Evolutionary conservation across 805 yeast species (phyloP).

Genomic region (Schizosaccharomyces lindneri): DNA sequence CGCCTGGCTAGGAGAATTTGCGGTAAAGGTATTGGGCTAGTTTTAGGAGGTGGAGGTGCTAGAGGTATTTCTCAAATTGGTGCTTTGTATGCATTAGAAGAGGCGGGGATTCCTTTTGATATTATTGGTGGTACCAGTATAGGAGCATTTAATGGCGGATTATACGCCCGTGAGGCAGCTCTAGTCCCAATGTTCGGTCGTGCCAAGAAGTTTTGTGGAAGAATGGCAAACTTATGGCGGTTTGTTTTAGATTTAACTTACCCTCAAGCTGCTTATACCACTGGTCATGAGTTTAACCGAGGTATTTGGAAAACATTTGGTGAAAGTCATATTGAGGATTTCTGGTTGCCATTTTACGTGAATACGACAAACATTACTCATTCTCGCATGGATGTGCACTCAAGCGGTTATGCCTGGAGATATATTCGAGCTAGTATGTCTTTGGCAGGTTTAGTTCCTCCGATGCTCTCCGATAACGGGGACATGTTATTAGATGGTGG

Average conservation of each 20-base stretch:
- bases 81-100: constrained; percentile 70
- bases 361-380: constrained; percentile 89
- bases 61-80: constrained; percentile 86
- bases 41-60: constrained; percentile 95
- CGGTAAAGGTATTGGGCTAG: constrained; percentile 83
- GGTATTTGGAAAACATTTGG: constrained; percentile 97
- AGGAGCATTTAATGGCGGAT: constrained; percentile 86
- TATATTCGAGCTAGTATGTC: constrained; percentile 92
- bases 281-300: constrained; percentile 90
- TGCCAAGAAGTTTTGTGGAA: constrained; percentile 59
- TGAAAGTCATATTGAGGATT: constrained; percentile 76
- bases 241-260: constrained; percentile 62
- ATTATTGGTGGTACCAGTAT: constrained; percentile 89
- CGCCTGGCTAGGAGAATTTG: constrained; percentile 72
- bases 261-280: constrained; percentile 82
- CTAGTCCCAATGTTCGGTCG: constrained; percentile 76
- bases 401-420: constrained; percentile 84
- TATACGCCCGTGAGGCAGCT: constrained; percentile 81
- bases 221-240: constrained; percentile 73
- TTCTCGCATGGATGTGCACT: constrained; percentile 83
- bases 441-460: constrained; percentile 77
- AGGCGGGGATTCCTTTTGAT: constrained; percentile 80
- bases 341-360: constrained; percentile 73
- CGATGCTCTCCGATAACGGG: constrained; percentile 62
- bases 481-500: constrained; percentile 92